Base-by-base conservation (phyloP, 441 rosid species). In the Daphne laureola region DNA sequence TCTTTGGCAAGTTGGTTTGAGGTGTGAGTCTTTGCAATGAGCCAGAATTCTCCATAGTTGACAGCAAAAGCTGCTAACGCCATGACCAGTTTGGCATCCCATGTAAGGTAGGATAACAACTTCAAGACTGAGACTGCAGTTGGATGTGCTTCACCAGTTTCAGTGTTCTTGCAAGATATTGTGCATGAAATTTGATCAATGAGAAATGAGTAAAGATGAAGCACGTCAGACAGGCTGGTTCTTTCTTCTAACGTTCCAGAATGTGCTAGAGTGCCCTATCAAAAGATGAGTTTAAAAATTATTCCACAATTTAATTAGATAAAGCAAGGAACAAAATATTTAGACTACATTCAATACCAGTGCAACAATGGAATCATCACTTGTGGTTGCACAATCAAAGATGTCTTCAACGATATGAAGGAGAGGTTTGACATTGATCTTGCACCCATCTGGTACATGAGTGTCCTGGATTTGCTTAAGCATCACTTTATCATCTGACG, bases 21-120 rank as follows among this genome's bases (percentile, higher is more conserved):
- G 50, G 77, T 82, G 72, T 70, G 70, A 48, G 77, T 74, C 66
- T 84, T 82, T 0, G 73, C 78, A 0, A 87, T 73, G 35, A 86
- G 89, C 86, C 90, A 83, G 58, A 91, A 88, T 57, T 80, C 82
- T 0, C 90, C 96, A 45, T 82, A 86, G 71, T 74, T 82, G 53
- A 80, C 79, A 0, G 96, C 95, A 52, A 87, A 84, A 49, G 96
- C 86, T 14, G 95, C 75, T 49, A 91, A 64, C 51, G 77, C 76
- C 63, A 88, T 77, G 65, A 78, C 87, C 38, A 78, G 60, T 61
- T 87, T 87, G 51, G 86, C 82, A 13, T 84, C 79, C 96, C 98
- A 91, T 8, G 85, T 48, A 72, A 77, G 79, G 64, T 59, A 68
- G 23, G 87, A 69, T 49, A 91, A 54, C 58, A 72, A 43, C 38